phyloP scores from a whole-genome alignment of 2,329 filamentous ascomycete species.

The Aspergillus luchuensis region DNA sequence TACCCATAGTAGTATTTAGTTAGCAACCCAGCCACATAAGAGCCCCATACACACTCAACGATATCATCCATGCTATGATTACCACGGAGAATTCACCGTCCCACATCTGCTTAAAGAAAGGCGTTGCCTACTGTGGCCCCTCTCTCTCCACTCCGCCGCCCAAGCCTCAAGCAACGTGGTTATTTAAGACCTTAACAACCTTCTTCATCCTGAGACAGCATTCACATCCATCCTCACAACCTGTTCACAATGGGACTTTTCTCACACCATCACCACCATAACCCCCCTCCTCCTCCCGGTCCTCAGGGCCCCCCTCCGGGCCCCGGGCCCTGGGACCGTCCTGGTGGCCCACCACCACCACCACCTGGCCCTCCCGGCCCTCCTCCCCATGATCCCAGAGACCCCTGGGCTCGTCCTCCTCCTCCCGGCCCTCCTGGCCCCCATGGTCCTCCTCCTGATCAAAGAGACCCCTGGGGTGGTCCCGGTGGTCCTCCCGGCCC shows the following conservation, averaged over 20 bases:
- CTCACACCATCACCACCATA: conserved; percentile 2
- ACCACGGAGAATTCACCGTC: not conserved
- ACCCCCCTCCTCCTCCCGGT: not conserved
- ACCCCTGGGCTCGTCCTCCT: not conserved
- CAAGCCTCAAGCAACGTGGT: not conserved
- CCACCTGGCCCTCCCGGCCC: not conserved
- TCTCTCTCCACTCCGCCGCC: not conserved
- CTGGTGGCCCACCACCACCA: not conserved
- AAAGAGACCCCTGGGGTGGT: not conserved
- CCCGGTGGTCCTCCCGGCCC: not conserved
- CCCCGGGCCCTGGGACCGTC: not conserved
- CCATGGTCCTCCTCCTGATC: not conserved
- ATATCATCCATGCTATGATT: not conserved
- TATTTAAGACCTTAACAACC: conserved; percentile 3
- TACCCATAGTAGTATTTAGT: no score
- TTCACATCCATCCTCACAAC: not conserved
- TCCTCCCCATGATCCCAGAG: not conserved
- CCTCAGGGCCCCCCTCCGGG: not conserved
- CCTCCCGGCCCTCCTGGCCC: not conserved
- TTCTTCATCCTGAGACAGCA: not conserved
- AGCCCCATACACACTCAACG: not conserved
- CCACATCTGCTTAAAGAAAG: not conserved
- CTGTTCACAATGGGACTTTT: conserved; percentile 6
- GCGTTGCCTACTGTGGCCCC: conserved; percentile 1
- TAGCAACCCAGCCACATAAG: not conserved